Percentiles rank a stretch among this genome's conserved stretches.
These are phyloP conservation scores for Solanum hybrid DNA, from an alignment of 305 asterid species.

Conservation along the genomic window DNA sequence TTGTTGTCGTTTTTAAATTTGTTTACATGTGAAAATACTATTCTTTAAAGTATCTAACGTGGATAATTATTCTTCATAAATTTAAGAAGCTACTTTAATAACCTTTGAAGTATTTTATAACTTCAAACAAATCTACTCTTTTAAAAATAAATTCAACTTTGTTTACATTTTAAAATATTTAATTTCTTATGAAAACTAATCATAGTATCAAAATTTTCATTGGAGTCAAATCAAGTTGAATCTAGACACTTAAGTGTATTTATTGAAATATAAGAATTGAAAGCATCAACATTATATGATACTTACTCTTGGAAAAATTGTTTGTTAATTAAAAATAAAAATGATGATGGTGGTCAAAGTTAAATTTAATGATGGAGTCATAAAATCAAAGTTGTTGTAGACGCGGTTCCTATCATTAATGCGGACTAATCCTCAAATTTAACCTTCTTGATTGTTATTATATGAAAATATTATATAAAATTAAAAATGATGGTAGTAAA, in stretches of 20 bases:
- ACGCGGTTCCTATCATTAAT: neutral
- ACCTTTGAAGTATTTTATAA: neutral
- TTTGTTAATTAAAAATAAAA: neutral
- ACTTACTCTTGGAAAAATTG: neutral
- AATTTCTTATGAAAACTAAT: neutral
- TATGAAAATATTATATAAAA: neutral
- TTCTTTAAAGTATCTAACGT: neutral
- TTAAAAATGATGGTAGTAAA: neutral
- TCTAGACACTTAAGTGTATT: neutral
- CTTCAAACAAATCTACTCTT: neutral
- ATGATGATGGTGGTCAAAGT: neutral
- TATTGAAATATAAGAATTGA: neutral
- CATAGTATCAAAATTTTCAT: neutral
- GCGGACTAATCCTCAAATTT: neutral
- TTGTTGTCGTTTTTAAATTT: neutral
- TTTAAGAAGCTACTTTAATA: neutral
- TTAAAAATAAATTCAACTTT: neutral
- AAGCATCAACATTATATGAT: neutral
- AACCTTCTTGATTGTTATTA: neutral
- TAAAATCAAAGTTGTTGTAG: neutral
- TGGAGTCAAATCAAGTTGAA: neutral
- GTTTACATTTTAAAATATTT: neutral
- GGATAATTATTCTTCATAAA: neutral
- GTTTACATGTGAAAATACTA: neutral
- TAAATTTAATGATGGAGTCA: neutral